Conservation (phyloP, 495 filamentous ascomycete species). For the Niebla homalea region DNA sequence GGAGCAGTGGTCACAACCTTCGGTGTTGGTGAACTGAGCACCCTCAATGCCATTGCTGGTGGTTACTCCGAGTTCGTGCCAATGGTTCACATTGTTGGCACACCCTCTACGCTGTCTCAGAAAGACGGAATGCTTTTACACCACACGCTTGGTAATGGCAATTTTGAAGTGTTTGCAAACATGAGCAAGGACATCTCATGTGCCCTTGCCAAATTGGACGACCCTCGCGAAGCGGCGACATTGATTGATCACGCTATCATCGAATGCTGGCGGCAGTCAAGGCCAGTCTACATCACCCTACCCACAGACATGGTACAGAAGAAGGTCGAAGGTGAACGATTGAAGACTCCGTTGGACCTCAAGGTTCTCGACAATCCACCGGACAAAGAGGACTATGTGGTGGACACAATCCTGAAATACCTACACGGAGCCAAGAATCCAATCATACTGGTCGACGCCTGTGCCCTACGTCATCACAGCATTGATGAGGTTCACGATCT, state of each 20-base stretch:
- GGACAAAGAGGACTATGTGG: constrained; percentile 71
- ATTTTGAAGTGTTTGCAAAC: constrained; percentile 70
- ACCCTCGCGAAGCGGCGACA: constrained; percentile 51
- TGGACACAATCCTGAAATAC: constrained; percentile 64
- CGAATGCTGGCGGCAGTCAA: constrained; percentile 60
- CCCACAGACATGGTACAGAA: constrained; percentile 75
- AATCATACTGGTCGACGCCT: constrained; percentile 81
- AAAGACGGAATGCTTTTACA: constrained; percentile 58
- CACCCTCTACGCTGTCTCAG: constrained; percentile 37
- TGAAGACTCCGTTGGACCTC: constrained; percentile 60
- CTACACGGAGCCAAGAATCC: constrained; percentile 65
- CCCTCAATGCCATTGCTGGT: constrained; percentile 56
- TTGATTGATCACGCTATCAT: constrained; percentile 71
- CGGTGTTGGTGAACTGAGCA: constrained; percentile 56
- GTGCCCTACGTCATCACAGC: constrained; percentile 67
- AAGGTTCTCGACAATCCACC: constrained; percentile 47
- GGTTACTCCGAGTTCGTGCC: constrained; percentile 49
- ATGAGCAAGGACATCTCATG: constrained; percentile 67
- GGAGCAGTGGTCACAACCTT: constrained; percentile 54
- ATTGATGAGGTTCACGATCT: constrained; percentile 65
- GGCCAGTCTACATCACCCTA: constrained; percentile 75
- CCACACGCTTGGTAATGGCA: constrained; percentile 86
- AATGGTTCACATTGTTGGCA: constrained; percentile 53
- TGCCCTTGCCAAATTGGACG: constrained; percentile 52
- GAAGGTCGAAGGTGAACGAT: constrained; percentile 59